Base-by-base conservation (phyloP, 768 basidiomycete species). In the Rhodotorula graminis region DNA sequence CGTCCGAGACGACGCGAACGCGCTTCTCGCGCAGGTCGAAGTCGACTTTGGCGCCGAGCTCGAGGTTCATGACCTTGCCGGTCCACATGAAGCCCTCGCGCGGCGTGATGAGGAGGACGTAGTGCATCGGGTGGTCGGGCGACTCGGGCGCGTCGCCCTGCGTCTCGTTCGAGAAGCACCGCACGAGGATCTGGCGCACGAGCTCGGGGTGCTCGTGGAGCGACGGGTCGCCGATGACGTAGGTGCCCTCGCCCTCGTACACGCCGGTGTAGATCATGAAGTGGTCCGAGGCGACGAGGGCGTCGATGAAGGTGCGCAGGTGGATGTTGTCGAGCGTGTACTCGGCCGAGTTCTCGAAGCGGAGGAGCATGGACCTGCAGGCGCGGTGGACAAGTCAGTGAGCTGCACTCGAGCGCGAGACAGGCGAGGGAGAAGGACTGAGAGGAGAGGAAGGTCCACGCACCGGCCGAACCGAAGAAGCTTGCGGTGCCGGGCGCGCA, bases 261-360 rank as follows among this genome's bases (percentile, higher is more conserved):
- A 82, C 81, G 71, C 89, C 87, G 3, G 95, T 96, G 81, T 96
- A 95, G 58, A 99, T 91, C 69, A 99, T 87, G 82, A 93, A 89
- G 80, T 98, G 94, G 74, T 91, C 92, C 14, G 92, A 88, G 46
- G 88, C 87, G 31, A 90, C 87, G 15, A 99, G 85, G 19, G 85
- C 84, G 33, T 87, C 83, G 65, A 98, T 90, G 81, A 95, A 90
- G n/a, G 84, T 84, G 64, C 90, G 89, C 69, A 94, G 83, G 56
- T 88, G 84, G 50, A 89, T 82, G 66, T 87, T 84, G 70, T 92
- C 90, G 46, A 97, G 84, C 70, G 84, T 86, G 78, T 94, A 97
- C 80, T 96, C 93, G 1, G 92, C 90, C 11, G 93, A 91, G 81
- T 94, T 96, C 78, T 90, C 90, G 83, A 94, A 94, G 60, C 92